A percentile compares a stretch with the other conserved stretches of the same genome.
Conservation (phyloP, 306 rosid species). For the Sechiopsis laciniata region DNA sequence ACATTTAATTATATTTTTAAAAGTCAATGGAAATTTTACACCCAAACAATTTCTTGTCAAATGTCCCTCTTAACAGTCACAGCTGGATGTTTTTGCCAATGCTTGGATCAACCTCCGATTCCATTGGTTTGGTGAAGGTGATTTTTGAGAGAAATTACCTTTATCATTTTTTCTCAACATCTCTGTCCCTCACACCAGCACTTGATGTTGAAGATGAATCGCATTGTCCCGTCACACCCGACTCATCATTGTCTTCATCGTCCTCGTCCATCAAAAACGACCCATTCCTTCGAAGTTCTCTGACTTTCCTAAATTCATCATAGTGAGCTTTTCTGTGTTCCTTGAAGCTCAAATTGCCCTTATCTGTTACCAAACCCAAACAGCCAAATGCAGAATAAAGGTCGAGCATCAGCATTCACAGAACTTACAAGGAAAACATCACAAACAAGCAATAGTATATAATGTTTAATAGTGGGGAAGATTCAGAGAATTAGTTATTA, state of each 20-base stretch:
- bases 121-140: constrained; percentile 40
- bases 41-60: constrained; percentile 16
- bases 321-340: constrained; percentile 84
- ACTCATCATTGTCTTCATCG: constrained; percentile 36
- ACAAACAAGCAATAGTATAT: not conserved
- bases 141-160: constrained; percentile 14
- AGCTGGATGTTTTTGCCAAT: constrained; percentile 7
- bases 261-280: constrained; percentile 50
- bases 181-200: constrained; percentile 59
- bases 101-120: constrained; percentile 27
- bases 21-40: not conserved
- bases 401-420: not conserved
- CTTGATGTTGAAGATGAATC: constrained; percentile 46
- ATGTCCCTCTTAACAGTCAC: not conserved
- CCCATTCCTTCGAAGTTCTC: constrained; percentile 54
- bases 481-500: too few species aligned
- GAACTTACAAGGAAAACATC: not conserved
- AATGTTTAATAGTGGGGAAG: not conserved
- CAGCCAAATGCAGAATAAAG: not conserved
- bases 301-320: constrained; percentile 72
- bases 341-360: constrained; percentile 43
- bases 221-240: constrained; percentile 19
- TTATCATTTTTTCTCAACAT: constrained; percentile 33
- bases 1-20: too few species aligned
- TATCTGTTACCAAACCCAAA: constrained; percentile 43